Base-by-base conservation (phyloP, 805 yeast genomes). In the Metschnikowia amazonensis region DNA sequence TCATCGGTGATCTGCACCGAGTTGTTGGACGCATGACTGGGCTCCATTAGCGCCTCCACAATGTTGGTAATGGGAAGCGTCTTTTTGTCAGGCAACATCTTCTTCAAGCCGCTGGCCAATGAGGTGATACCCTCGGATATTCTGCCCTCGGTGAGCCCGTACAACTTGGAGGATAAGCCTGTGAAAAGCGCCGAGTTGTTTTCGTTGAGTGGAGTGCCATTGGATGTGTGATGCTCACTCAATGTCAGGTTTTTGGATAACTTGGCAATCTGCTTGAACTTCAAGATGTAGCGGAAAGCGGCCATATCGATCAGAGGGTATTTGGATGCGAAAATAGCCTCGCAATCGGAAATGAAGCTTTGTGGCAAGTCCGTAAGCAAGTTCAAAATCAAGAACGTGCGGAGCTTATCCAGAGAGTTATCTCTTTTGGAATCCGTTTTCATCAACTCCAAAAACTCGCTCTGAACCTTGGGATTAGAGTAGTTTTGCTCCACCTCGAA, bases 401-500 rank as follows among this genome's bases (percentile, higher is more conserved):
- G 79, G 51, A 92, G 74, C 67, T 92, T 94, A 65, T 94, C 98
- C 42, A 72, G 65, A 36, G 83, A 79, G 48, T 81, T 75, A 50
- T 86, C 85, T 24, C 82, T 71, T 40, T 75, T 76, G 23, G 82
- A 67, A 25, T 66, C 66, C 32, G 74, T 70, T 21, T 72, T 69
- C 47, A 86, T 65, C 21, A 84, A 70, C 11, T 80, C 85, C 51
- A 78, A 68, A 63, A 79, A 94, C 60, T 74, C 80, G 43, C 63
- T 72, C 65, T 75, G 79, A 14, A 71, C 76, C 74, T 70, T 79
- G 13, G 80, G 75, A 64, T 84, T 84, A 47, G 72, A 76, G 45
- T 82, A 79, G 52, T 81, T 84, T 62, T 92, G 97, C 67, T 94
- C 99, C 49, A 94, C 81, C 67, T 94, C 98, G 64, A 92, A 94